Evolutionary conservation across 202 grass and related monocot genomes (phyloP), one percentile per base, ranked within the genome.

Genomic region (Panicum hallii): DNA sequence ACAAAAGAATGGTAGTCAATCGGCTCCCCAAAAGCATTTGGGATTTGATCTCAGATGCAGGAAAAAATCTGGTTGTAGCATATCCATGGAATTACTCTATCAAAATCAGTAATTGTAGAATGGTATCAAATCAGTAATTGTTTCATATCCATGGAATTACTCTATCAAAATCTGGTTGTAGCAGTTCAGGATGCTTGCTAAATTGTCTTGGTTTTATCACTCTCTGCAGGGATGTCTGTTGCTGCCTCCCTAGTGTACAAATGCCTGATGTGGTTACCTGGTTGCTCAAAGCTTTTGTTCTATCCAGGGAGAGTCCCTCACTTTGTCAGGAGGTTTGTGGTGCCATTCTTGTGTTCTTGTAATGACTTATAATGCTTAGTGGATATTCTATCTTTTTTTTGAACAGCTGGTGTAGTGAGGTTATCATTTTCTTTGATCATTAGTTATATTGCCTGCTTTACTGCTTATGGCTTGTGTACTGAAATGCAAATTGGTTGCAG

Each of bases 281-380:
- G 93, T 89, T 98, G 87, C 87, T 98, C 40, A 90, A 87, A 88
- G 87, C 93, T 70, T 98, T 95, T 78, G 79, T 92, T 68, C 83
- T 95, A 61, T 92, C 88, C 41, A 85, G 46, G 82, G 87, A 98
- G 61, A 77, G 75, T 15, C 93, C 96, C 55, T 84, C 86, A 47
- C 89, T 95, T 91, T 48, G 72, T 80, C 93, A 92, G 71, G 92
- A 98, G 96, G 96, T 98, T 56, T 75, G 67, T 68, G 54, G 16
- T 79, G 36, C 53, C 58, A 32, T 77, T 72, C 70, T 32, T 32
- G 30, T 32, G 30, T 32, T 2, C 30, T 32, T 32, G 2, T 32
- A 61, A 8, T 46, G 30, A 32, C 12, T 79, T 32, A 5, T 81
- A 28, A 20, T 57, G 19, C 67, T 26, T 7, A 4, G 23, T 87